Evolutionary conservation across 2,329 filamentous ascomycete species (phyloP).

Genomic region (Botrytis elliptica): DNA sequence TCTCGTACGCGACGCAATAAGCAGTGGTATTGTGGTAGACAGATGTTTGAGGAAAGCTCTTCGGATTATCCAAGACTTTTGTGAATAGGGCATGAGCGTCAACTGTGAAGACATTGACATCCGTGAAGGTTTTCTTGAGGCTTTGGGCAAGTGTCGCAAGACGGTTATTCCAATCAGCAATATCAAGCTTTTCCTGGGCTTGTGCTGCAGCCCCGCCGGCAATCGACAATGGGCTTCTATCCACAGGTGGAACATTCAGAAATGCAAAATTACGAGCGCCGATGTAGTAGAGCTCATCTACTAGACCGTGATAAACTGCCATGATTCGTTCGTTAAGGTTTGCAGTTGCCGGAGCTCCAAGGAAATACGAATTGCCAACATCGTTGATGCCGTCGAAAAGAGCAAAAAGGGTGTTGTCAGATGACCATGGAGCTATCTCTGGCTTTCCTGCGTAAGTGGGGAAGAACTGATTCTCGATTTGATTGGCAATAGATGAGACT

Average conservation of each 20-base stretch:
- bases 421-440: slow-evolving; percentile 29
- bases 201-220: slow-evolving; percentile 42
- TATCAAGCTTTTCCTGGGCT: slow-evolving; percentile 44
- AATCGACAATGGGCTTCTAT: slow-evolving; percentile 51
- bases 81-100: slow-evolving; percentile 53
- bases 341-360: slow-evolving; percentile 36
- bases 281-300: slow-evolving; percentile 49
- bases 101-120: slow-evolving; percentile 52
- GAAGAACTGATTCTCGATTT: slow-evolving; percentile 45
- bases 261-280: slow-evolving; percentile 60
- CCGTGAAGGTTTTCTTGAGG: slow-evolving; percentile 40
- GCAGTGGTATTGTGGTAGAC: slow-evolving; percentile 54
- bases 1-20: slow-evolving; percentile 55
- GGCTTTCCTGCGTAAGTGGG: slow-evolving; percentile 42
- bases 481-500: slow-evolving; percentile 42
- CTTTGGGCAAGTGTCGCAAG: slow-evolving; percentile 43
- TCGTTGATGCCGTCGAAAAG: slow-evolving; percentile 57
- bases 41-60: slow-evolving; percentile 49
- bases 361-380: slow-evolving; percentile 50
- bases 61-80: slow-evolving; percentile 52
- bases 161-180: slow-evolving; percentile 52
- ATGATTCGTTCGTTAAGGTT: slow-evolving; percentile 44
- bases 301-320: slow-evolving; percentile 44
- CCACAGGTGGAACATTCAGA: slow-evolving; percentile 57
- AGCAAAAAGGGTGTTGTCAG: slow-evolving; percentile 30